A percentile compares a stretch with the other conserved stretches of the same genome.
Evolutionary conservation across 805 yeast genomes (phyloP).

Genomic region (Candida railenensis): DNA sequence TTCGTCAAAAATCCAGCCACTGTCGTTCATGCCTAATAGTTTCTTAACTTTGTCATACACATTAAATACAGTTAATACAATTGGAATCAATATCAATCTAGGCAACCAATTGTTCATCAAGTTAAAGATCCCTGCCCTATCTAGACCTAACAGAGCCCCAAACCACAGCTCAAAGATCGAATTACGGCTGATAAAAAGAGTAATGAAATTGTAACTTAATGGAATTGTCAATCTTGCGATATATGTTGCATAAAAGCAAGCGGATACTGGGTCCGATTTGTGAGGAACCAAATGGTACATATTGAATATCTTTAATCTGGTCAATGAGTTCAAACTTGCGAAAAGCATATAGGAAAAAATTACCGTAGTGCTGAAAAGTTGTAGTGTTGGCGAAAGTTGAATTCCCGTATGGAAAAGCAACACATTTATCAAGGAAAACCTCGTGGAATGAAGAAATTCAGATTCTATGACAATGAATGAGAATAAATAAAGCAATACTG

Average conservation of each 20-base stretch:
- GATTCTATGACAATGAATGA: constrained; percentile 66
- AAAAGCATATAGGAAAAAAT: constrained; percentile 63
- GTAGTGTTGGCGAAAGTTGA: constrained; percentile 20
- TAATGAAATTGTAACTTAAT: constrained; percentile 73
- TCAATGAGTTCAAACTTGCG: constrained; percentile 63
- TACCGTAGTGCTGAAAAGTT: constrained; percentile 41
- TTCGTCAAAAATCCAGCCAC: constrained; percentile 39
- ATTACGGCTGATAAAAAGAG: constrained; percentile 52
- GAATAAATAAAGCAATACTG: constrained; percentile 40
- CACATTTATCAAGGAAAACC: constrained; percentile 57
- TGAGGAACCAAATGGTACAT: constrained; percentile 72
- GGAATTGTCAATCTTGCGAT: constrained; percentile 83
- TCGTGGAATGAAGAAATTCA: constrained; percentile 71
- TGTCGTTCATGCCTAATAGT: constrained; percentile 34
- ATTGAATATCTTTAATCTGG: constrained; percentile 68
- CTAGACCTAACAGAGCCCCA: constrained; percentile 69
- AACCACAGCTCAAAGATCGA: constrained; percentile 69
- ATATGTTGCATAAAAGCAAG: constrained; percentile 76
- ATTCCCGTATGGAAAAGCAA: constrained; percentile 36
- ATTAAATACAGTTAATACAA: constrained; percentile 59
- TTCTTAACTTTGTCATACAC: constrained; percentile 62
- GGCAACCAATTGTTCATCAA: constrained; percentile 76
- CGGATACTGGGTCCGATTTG: constrained; percentile 71
- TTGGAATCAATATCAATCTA: constrained; percentile 69
- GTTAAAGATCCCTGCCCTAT: constrained; percentile 64